These are phyloP conservation scores for Colletotrichum truncatum DNA, from an alignment of 2,329 filamentous ascomycete genomes.

Conservation along the genomic window DNA sequence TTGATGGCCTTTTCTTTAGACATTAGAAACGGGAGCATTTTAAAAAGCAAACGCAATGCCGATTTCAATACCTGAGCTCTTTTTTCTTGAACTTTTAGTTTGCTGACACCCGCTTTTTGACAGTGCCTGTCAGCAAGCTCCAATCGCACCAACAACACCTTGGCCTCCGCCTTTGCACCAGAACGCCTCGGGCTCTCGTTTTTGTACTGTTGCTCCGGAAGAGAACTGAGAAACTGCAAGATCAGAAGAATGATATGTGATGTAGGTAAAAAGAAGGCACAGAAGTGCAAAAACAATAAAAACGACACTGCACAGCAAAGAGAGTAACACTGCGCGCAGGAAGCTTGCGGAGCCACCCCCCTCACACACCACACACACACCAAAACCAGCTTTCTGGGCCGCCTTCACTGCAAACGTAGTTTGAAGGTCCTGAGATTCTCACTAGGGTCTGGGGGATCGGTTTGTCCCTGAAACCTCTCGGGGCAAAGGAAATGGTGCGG, in stretches of 20 bases:
- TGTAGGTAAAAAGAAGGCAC: not conserved
- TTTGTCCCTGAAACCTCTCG: not conserved
- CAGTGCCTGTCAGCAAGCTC: no score
- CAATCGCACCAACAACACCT: not conserved
- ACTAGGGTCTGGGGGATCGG: not conserved
- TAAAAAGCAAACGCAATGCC: no score
- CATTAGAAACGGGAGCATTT: no score
- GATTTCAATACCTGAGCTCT: no score
- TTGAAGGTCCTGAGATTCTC: not conserved
- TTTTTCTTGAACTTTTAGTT: no score
- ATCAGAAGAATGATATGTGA: slow-evolving; percentile 13
- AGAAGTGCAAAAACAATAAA: not conserved
- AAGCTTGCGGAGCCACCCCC: not conserved
- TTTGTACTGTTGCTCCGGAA: not conserved
- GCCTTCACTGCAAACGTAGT: not conserved
- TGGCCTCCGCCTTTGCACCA: not conserved
- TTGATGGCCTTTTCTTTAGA: not conserved
- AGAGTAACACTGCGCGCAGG: not conserved
- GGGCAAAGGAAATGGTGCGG: not conserved
- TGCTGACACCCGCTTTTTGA: no score
- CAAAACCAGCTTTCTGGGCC: not conserved
- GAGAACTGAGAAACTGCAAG: not conserved
- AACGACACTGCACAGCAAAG: not conserved
- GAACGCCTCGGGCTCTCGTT: not conserved
- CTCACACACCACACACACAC: not conserved